Percentiles rank a stretch among this genome's conserved stretches.
phyloP scores from a whole-genome alignment of 345 rosid genomes.

The Lenwebbia sp. region DNA sequence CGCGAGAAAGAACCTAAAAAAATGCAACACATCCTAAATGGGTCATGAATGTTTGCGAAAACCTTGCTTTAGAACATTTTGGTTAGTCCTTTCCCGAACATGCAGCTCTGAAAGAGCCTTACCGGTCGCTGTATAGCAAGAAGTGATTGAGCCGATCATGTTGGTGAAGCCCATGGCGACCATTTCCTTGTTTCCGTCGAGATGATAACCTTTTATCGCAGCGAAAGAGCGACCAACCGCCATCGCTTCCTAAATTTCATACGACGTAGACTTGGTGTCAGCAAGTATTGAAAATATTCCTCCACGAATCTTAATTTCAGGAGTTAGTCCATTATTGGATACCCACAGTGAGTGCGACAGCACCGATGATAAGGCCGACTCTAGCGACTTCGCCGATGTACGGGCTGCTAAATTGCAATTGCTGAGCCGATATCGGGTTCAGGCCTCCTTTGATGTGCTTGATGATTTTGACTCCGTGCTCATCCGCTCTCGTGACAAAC shows the following conservation, averaged over 20 bases:
- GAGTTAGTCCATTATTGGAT: background rate
- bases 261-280: background rate
- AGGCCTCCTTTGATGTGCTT: constrained; percentile 72
- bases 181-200: constrained; percentile 92
- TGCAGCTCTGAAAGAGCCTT: constrained; percentile 1
- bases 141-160: constrained; percentile 68
- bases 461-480: constrained; percentile 71
- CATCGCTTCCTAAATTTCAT: constrained; percentile 51
- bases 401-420: constrained; percentile 42
- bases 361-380: constrained; percentile 49
- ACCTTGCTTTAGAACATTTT: background rate
- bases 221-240: constrained; percentile 90
- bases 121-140: constrained; percentile 93
- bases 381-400: constrained; percentile 59
- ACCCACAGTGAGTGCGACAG: constrained; percentile 67
- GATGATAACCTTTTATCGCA: constrained; percentile 61
- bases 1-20: constrained; percentile 81
- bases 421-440: constrained; percentile 62
- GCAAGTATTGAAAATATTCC: background rate
- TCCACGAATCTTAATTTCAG: background rate
- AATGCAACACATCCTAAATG: background rate
- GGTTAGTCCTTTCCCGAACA: background rate
- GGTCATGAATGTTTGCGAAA: background rate
- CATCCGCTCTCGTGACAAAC: constrained; percentile 68
- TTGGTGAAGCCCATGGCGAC: constrained; percentile 76